Percentiles rank a stretch among this genome's conserved stretches.
phyloP scores from a whole-genome alignment of 495 filamentous ascomycete genomes.

The Xylaria venustula region DNA sequence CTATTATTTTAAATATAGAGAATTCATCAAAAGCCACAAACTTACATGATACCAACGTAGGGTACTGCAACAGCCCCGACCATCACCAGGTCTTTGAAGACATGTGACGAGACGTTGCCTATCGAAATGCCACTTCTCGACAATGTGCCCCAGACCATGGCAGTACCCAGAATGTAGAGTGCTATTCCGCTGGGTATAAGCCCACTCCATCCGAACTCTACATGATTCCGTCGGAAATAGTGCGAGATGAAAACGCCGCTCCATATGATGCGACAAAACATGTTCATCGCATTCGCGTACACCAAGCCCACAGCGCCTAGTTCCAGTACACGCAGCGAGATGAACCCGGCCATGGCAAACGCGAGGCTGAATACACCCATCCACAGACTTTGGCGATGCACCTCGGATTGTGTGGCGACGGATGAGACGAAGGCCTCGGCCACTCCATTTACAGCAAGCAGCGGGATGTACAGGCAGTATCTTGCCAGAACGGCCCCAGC shows the following conservation, averaged over 20 bases:
- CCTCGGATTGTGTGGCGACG: slow-evolving; percentile 66
- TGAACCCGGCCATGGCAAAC: slow-evolving; percentile 68
- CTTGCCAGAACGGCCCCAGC: slow-evolving; percentile 63
- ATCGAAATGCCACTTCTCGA: slow-evolving; percentile 33
- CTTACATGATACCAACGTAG: slow-evolving; percentile 62
- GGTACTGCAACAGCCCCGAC: slow-evolving; percentile 50
- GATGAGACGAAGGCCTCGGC: slow-evolving; percentile 89
- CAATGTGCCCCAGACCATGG: slow-evolving; percentile 23
- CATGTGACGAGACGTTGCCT: slow-evolving; percentile 30
- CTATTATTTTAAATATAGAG: slow-evolving; percentile 7
- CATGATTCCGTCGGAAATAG: slow-evolving; percentile 55
- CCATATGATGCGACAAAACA: slow-evolving; percentile 80
- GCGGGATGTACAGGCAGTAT: slow-evolving; percentile 91
- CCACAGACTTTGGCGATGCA: slow-evolving; percentile 73
- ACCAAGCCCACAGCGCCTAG: slow-evolving; percentile 80
- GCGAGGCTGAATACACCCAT: slow-evolving; percentile 75
- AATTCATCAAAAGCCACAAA: slow-evolving; percentile 17
- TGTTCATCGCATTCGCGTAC: slow-evolving; percentile 80
- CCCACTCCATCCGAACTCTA: slow-evolving; percentile 25
- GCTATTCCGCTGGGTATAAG: slow-evolving; percentile 18
- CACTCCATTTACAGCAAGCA: slow-evolving; percentile 88
- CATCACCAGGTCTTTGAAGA: slow-evolving; percentile 47
- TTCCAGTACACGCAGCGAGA: slow-evolving; percentile 62
- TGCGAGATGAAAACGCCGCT: slow-evolving; percentile 65
- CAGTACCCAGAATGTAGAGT: slow-evolving; percentile 16